Evolutionary conservation across 2,329 filamentous ascomycete genomes (phyloP).

Genomic region (Diaporthe citrichinensis): DNA sequence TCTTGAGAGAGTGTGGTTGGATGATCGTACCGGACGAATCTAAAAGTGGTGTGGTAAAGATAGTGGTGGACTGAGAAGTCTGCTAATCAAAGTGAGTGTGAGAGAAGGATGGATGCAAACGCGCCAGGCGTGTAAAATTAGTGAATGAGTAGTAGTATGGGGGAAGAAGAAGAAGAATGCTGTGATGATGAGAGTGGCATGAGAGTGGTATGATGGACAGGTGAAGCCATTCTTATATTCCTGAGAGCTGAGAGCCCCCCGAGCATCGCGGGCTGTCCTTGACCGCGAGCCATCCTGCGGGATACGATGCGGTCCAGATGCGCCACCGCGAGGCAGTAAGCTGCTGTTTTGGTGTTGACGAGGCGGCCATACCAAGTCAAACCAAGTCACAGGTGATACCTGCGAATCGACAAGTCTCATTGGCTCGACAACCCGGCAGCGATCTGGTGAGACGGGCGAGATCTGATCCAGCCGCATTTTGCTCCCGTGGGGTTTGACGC

Average conservation of each 20-base stretch:
- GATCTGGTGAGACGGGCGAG: constrained; percentile 4
- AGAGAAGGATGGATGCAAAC: constrained; percentile 15
- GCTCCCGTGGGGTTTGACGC: constrained; percentile 18
- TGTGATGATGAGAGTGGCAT: constrained; percentile 28
- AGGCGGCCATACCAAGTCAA: constrained; percentile 27
- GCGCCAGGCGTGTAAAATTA: constrained; percentile 32
- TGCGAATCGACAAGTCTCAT: background rate
- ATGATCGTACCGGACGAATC: constrained; percentile 31
- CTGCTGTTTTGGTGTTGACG: constrained; percentile 15
- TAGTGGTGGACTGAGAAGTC: constrained; percentile 23
- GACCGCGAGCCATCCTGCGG: constrained; percentile 13
- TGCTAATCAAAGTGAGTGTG: constrained; percentile 22
- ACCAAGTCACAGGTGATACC: constrained; percentile 6
- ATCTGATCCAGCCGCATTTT: constrained; percentile 11
- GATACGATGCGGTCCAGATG: constrained; percentile 5
- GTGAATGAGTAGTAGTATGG: constrained; percentile 15
- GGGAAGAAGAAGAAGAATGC: constrained; percentile 6
- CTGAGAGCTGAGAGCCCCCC: background rate
- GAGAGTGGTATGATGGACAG: constrained; percentile 20
- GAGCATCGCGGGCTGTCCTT: background rate
- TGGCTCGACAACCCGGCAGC: background rate
- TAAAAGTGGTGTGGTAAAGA: constrained; percentile 22
- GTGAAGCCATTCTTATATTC: constrained; percentile 17
- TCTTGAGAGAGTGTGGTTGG: constrained; percentile 27
- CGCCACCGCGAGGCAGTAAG: constrained; percentile 10